These are phyloP conservation scores for Tetrapisispora arboricola DNA, from an alignment of 805 yeast species.

Conservation along the genomic window DNA sequence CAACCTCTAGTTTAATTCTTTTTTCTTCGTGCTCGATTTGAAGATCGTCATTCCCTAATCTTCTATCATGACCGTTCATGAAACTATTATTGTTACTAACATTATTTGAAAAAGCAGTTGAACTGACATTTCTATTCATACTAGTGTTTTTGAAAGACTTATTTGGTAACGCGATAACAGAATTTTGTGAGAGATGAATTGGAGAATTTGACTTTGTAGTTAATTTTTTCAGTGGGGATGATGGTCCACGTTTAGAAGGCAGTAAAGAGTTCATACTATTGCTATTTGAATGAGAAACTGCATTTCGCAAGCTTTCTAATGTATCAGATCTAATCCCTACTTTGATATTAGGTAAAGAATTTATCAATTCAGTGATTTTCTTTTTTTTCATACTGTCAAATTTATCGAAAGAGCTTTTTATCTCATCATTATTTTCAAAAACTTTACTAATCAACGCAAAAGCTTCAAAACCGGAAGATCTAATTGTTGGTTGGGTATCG, in stretches of 20 bases:
- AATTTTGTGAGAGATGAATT: not conserved
- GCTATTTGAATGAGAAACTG: constrained; percentile 3
- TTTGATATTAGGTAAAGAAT: constrained; percentile 16
- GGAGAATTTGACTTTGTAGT: constrained; percentile 1
- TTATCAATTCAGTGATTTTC: constrained; percentile 53
- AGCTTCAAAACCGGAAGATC: constrained; percentile 66
- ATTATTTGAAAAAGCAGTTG: too few species aligned
- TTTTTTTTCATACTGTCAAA: constrained; percentile 66
- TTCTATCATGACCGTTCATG: constrained; percentile 2
- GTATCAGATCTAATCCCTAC: not conserved
- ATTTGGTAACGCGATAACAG: constrained; percentile 2
- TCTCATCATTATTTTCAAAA: constrained; percentile 51
- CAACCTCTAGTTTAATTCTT: constrained; percentile 24
- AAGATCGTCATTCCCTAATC: constrained; percentile 9
- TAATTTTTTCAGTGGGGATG: constrained; percentile 52
- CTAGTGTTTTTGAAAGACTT: constrained; percentile 1
- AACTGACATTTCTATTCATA: not conserved
- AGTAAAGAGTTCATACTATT: constrained; percentile 26
- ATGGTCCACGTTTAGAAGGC: constrained; percentile 60
- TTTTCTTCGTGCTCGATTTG: constrained; percentile 8
- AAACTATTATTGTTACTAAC: not conserved
- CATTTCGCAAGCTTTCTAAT: constrained; percentile 7
- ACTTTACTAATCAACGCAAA: constrained; percentile 77
- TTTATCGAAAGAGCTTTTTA: constrained; percentile 50
- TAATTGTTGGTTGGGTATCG: constrained; percentile 77